Evolutionary conservation across 1,284 basidiomycete genomes (phyloP).

Genomic region (Ustilago cynodontis): DNA sequence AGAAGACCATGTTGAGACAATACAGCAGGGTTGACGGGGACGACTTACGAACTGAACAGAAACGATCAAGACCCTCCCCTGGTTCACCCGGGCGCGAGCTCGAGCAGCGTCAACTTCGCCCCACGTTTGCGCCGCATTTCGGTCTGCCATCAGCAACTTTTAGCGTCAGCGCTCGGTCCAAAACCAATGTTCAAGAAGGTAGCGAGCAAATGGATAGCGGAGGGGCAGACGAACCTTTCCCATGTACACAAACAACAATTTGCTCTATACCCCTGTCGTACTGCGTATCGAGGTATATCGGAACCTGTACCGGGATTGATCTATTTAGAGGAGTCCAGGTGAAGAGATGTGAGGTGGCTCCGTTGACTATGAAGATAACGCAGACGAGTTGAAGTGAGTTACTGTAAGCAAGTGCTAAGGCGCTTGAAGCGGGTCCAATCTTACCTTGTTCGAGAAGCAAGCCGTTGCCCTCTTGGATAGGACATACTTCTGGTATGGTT

Average conservation of each 20-base stretch:
- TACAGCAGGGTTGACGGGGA: too few species aligned
- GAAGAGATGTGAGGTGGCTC: background rate
- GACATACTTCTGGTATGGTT: background rate
- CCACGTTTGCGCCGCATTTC: slow-evolving; percentile 16
- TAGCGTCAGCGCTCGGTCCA: too few species aligned
- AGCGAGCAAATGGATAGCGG: background rate
- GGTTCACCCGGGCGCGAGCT: background rate
- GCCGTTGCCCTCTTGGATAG: background rate
- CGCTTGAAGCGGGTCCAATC: too few species aligned
- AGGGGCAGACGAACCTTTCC: slow-evolving; percentile 14
- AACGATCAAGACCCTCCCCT: slow-evolving; percentile 7
- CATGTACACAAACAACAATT: slow-evolving; percentile 28
- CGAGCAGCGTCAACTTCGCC: slow-evolving; percentile 19
- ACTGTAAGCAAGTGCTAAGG: too few species aligned
- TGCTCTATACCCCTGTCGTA: slow-evolving; percentile 8
- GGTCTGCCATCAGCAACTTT: background rate
- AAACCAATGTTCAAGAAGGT: too few species aligned
- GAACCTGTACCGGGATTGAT: background rate
- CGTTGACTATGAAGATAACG: background rate
- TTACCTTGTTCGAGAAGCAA: background rate
- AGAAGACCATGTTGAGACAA: too few species aligned
- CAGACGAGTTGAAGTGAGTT: too few species aligned
- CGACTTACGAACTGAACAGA: slow-evolving; percentile 29
- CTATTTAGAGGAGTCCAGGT: slow-evolving; percentile 4
- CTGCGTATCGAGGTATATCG: slow-evolving; percentile 3